Percentiles rank a stretch among this genome's conserved stretches.
Conservation (phyloP, 2,329 filamentous ascomycete genomes). For the Trichophyton simii region DNA sequence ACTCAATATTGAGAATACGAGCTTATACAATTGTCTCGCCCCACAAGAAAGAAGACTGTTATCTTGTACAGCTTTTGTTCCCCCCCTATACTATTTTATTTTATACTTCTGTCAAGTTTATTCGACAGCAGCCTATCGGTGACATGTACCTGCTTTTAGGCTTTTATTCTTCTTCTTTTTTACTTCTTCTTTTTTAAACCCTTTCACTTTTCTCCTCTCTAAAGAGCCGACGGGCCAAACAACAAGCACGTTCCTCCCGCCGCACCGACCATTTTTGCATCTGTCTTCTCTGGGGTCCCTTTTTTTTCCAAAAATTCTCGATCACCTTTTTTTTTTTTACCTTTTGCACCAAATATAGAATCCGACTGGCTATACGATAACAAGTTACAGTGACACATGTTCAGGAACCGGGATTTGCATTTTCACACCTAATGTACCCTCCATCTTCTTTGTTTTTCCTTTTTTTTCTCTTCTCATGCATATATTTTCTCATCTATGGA, state of each 20-base stretch:
- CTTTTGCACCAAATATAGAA: constrained; percentile 1
- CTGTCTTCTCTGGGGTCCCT: neutral
- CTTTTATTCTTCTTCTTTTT: neutral
- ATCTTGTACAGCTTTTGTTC: neutral
- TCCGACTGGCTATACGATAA: neutral
- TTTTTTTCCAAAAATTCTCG: neutral
- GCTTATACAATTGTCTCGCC: neutral
- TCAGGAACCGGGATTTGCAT: neutral
- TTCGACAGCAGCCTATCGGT: neutral
- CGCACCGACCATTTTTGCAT: too few species aligned
- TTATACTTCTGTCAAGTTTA: neutral
- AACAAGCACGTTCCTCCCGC: too few species aligned
- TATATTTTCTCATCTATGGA: too few species aligned
- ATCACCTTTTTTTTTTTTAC: neutral
- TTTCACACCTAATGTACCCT: neutral
- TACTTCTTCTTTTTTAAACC: neutral
- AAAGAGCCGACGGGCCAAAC: neutral
- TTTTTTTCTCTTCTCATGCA: too few species aligned
- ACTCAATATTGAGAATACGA: neutral
- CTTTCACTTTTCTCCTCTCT: neutral
- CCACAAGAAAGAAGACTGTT: neutral
- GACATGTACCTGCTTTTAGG: neutral
- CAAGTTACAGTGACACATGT: neutral
- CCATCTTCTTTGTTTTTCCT: too few species aligned
- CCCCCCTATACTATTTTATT: neutral